Evolutionary conservation across 78 protist species (phyloP).

Genomic region (Dictyostelium firmibasis): DNA sequence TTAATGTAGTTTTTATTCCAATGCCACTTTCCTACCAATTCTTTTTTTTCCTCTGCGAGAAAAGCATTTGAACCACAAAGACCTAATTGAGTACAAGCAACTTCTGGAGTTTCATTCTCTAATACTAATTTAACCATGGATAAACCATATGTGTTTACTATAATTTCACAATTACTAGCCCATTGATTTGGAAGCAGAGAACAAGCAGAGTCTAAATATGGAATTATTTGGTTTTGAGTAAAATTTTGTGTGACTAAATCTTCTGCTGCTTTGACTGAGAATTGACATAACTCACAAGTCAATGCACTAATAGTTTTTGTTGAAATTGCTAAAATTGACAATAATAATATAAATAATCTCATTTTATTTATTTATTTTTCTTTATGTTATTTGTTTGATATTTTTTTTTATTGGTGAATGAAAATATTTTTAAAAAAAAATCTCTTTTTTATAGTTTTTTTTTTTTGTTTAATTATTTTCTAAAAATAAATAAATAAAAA

Average conservation of each 20-base stretch:
- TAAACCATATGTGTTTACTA: background rate
- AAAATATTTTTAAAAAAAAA: too few species aligned
- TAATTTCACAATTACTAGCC: background rate
- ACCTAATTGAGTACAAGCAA: background rate
- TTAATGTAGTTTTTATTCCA: background rate
- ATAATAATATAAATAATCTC: background rate
- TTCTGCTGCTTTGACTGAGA: background rate
- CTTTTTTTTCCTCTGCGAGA: background rate
- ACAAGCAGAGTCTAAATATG: background rate
- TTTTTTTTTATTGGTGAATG: too few species aligned
- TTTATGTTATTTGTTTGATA: background rate
- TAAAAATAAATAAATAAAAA: too few species aligned
- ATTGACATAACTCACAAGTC: background rate
- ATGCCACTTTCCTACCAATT: background rate
- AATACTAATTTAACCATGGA: background rate
- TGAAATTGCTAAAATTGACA: background rate
- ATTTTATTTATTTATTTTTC: background rate
- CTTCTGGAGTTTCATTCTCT: background rate
- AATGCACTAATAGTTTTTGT: background rate
- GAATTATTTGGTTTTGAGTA: background rate
- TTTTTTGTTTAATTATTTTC: too few species aligned
- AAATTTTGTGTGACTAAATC: background rate
- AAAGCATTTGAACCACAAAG: background rate
- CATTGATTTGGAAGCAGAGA: background rate
- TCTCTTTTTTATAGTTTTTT: too few species aligned